phyloP scores from a whole-genome alignment of 192 early-diverging fungal species.

The Mortierella hygrophila region DNA sequence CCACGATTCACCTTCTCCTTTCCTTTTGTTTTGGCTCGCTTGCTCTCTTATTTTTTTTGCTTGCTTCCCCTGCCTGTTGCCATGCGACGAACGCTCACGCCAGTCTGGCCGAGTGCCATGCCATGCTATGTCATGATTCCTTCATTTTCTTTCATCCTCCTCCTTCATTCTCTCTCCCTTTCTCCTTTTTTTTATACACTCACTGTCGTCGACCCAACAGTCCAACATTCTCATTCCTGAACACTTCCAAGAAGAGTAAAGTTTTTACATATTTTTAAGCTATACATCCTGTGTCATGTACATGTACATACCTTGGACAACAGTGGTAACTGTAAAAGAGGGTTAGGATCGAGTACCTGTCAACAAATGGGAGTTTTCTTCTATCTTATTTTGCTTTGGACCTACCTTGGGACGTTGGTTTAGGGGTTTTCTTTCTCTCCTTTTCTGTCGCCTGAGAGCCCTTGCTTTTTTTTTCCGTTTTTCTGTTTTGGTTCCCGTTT shows the following conservation, averaged over 20 bases:
- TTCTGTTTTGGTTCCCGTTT: background rate
- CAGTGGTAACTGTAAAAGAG: background rate
- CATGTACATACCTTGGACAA: background rate
- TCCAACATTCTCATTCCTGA: background rate
- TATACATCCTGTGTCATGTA: background rate
- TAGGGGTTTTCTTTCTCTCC: background rate
- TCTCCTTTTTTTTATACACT: background rate
- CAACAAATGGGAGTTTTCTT: background rate
- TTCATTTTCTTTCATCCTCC: background rate
- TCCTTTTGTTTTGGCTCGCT: background rate
- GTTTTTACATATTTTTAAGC: background rate
- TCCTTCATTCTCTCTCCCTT: background rate
- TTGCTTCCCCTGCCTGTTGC: background rate
- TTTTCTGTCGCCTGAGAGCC: background rate
- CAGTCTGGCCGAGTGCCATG: background rate
- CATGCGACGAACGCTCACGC: background rate
- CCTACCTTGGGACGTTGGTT: background rate
- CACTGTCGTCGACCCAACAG: background rate
- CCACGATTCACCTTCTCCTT: background rate
- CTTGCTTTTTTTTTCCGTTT: background rate
- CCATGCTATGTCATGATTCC: background rate
- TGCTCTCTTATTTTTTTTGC: background rate
- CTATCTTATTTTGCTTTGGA: background rate
- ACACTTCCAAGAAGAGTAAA: background rate
- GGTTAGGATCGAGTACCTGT: background rate